Conservation (phyloP, 2,329 filamentous ascomycete genomes). For the Colletotrichum lentis region DNA sequence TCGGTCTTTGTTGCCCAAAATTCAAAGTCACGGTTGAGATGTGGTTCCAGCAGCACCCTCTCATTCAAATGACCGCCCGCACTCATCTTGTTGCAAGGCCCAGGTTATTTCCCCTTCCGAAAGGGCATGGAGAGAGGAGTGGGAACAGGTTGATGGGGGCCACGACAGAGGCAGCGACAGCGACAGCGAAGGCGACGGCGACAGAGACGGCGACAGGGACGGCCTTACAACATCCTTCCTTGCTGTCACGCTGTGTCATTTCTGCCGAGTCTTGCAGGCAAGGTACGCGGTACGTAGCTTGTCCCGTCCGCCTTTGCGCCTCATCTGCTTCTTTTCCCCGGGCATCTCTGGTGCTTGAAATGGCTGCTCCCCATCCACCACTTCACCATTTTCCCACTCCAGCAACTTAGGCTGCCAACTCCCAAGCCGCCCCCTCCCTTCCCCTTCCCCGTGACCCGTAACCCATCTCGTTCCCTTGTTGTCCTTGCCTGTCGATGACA, state of each 20-base stretch:
- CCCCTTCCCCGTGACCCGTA: background rate
- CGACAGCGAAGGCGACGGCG: background rate
- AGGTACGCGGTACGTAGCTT: slow-evolving; percentile 9
- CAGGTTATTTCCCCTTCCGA: slow-evolving; percentile 29
- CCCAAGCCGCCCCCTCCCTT: slow-evolving; percentile 9
- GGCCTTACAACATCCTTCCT: slow-evolving; percentile 5
- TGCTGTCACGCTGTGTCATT: background rate
- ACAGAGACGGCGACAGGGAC: background rate
- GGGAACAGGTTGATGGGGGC: slow-evolving; percentile 3
- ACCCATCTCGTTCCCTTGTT: background rate
- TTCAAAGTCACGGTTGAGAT: slow-evolving; percentile 30
- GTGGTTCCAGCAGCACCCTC: slow-evolving; percentile 32
- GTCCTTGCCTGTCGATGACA: slow-evolving; percentile 35
- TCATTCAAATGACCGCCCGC: slow-evolving; percentile 30
- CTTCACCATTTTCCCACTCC: slow-evolving; percentile 4
- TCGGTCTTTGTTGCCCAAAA: slow-evolving; percentile 28
- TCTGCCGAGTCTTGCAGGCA: background rate
- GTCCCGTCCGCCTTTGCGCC: background rate
- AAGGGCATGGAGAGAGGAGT: slow-evolving; percentile 13
- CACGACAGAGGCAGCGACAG: background rate
- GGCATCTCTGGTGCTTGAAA: background rate
- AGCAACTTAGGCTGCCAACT: background rate
- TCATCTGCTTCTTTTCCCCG: background rate
- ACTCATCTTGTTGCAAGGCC: slow-evolving; percentile 28
- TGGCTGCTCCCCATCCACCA: slow-evolving; percentile 25